Evolutionary conservation across 1,139 yeast species (phyloP), one percentile per base, ranked within the genome.

Genomic region (Pichia sp.): DNA sequence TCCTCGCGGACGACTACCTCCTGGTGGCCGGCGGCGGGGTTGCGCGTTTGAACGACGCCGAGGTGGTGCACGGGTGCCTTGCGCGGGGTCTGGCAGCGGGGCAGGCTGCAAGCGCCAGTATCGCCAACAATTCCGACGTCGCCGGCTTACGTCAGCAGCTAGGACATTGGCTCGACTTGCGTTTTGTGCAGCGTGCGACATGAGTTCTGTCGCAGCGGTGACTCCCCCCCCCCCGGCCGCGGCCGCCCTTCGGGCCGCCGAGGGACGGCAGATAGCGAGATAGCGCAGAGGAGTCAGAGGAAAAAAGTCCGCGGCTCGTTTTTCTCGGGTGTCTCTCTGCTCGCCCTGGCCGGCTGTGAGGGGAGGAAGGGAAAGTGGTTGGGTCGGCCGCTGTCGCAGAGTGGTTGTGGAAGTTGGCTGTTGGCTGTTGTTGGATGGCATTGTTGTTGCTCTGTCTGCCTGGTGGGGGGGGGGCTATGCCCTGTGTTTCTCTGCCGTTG

Each of bases 1-100:
- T 82, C 48, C 64, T 65, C 34, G 80, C 81, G 14, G 87, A 83
- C 60, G 79, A 81, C 65, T 76, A 75, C 59, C 76, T 74, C 59
- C 63, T 83, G 24, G 55, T 73, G 17, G 68, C 73, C n/a, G 65
- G 64, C 41, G 83, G 83, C 1, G 79, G 79, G 51, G 64, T 82
- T 1, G 78, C 83, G 79, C 67, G 72, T 50, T 64, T 82, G 51
- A 64, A 70, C 16, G 66, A 69, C 36, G 76, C 81, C 1, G 77
- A 83, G 58, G 62, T 80, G 46, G 83, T 79, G 58, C 71, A 68
- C 40, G 76, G 81, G 2, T 77, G 83, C 58, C 61, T 80, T 45
- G 83, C 79, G 58, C 71, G 87, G 48, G 79, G 80, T 24, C 48
- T 49, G 14, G 7, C 30, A n/a, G 45, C 36, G n/a, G 50, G 17